Evolutionary conservation across 495 filamentous ascomycete species (phyloP), one percentile per base, ranked within the genome.

Genomic region (Penicillium samsonianum): DNA sequence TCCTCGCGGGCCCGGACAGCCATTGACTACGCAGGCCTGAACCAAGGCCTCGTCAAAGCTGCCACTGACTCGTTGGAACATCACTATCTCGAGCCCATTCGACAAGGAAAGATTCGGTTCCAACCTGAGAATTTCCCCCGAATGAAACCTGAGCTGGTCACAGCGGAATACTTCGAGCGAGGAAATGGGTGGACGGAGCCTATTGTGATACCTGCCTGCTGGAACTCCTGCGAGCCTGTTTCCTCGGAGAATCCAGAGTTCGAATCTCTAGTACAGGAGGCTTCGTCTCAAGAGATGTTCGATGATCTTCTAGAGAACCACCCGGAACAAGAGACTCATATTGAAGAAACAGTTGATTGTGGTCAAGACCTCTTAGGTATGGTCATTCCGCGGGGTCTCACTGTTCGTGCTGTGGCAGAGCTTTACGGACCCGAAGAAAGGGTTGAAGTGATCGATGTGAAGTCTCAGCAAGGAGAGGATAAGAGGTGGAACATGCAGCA

Each of bases 401-500:
- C 86, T 1, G 87, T 90, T 19, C 78, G 85, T 30, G 73, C 76
- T 35, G 87, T 90, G 31, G 80, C 83, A 17, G 82, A 90, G 58
- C 75, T 90, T 12, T 86, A 87, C 60, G 87, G 88, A 10, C 80
- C 79, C 7, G 82, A 85, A 48, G 83, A 86, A 66, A 78, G 79
- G 42, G 80, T 91, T 12, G 85, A 88, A 51, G 87, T 91, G 31
- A 90, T 91, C 40, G 86, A 91, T 67, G 88, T 91, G 48, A 89
- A 90, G 53, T 85, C 84, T 14, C 88, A 91, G 63, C 84, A 87
- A 62, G 84, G 84, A 9, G 86, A 85, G 60, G 82, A 82, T 43
- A 86, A 83, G 65, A 77, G 78, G 52, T 90, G 88, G 88, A 85
- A 82, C 43, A 85, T 91, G 81, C 77, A 80, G 43, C 82, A 85